phyloP scores from a whole-genome alignment of 2,329 filamentous ascomycete species.

The Venturia pyrina region DNA sequence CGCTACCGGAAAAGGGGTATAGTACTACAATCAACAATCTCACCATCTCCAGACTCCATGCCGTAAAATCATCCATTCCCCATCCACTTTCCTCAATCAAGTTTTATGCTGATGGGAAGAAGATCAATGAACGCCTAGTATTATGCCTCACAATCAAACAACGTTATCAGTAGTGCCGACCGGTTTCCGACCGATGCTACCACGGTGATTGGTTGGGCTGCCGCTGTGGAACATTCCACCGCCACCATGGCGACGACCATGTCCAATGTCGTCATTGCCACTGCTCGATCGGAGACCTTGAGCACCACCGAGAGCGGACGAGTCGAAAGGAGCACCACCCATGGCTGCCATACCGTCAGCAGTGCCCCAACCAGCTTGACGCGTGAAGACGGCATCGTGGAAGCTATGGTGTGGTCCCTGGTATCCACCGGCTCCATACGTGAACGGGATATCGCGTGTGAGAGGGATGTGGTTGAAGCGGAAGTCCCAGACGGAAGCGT shows the following conservation, averaged over 20 bases:
- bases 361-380: slow-evolving; percentile 50
- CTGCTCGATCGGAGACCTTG: not conserved
- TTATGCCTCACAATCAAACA: not conserved
- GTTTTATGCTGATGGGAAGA: not conserved
- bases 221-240: not conserved
- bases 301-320: slow-evolving; percentile 15
- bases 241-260: not conserved
- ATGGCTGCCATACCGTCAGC: slow-evolving; percentile 28
- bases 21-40: not conserved
- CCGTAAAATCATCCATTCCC: not conserved
- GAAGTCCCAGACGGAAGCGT: slow-evolving; percentile 60
- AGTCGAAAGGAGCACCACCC: slow-evolving; percentile 35
- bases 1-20: not conserved
- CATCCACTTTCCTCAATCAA: not conserved
- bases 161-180: not conserved
- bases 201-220: not conserved
- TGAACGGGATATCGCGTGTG: slow-evolving; percentile 46
- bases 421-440: slow-evolving; percentile 32
- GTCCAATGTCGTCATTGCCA: not conserved
- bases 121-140: not conserved
- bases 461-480: slow-evolving; percentile 57
- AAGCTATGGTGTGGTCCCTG: slow-evolving; percentile 34
- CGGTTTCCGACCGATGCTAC: slow-evolving; percentile 7
- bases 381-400: slow-evolving; percentile 46
- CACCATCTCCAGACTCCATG: not conserved